A percentile compares a stretch with the other conserved stretches of the same genome.
These are phyloP conservation scores for Pythium aquatile DNA, from an alignment of 352 stramenopile genomes.

Conservation along the genomic window DNA sequence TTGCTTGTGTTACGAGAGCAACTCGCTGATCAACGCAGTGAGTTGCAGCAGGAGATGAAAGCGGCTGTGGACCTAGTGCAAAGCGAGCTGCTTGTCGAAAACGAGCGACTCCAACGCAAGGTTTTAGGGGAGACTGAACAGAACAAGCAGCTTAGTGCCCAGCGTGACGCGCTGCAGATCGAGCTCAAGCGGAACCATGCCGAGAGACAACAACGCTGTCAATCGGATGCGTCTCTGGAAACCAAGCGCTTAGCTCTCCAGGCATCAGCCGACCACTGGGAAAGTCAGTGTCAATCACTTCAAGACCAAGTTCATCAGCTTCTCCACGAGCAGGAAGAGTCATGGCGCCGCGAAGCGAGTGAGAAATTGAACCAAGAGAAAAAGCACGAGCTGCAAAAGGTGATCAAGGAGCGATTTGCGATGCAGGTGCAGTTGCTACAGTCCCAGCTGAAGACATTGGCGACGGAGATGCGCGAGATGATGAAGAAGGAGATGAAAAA, in stretches of 20 bases:
- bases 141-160: constrained; percentile 6
- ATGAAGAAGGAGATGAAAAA: constrained; percentile 33
- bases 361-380: neutral
- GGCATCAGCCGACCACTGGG: constrained; percentile 14
- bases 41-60: constrained; percentile 47
- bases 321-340: constrained; percentile 16
- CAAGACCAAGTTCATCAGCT: constrained; percentile 23
- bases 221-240: constrained; percentile 12
- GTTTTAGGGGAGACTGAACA: constrained; percentile 22
- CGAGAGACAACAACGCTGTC: constrained; percentile 8
- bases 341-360: neutral
- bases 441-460: constrained; percentile 17
- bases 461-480: constrained; percentile 14
- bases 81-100: constrained; percentile 38
- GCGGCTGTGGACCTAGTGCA: constrained; percentile 37
- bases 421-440: constrained; percentile 19
- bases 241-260: constrained; percentile 13
- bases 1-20: constrained; percentile 35
- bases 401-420: constrained; percentile 14
- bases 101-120: constrained; percentile 20
- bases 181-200: neutral
- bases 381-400: neutral
- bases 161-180: constrained; percentile 7
- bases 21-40: constrained; percentile 35
- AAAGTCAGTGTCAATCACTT: constrained; percentile 16